Evolutionary conservation across 352 stramenopile genomes (phyloP).

Genomic region (Plasmopara viticola): DNA sequence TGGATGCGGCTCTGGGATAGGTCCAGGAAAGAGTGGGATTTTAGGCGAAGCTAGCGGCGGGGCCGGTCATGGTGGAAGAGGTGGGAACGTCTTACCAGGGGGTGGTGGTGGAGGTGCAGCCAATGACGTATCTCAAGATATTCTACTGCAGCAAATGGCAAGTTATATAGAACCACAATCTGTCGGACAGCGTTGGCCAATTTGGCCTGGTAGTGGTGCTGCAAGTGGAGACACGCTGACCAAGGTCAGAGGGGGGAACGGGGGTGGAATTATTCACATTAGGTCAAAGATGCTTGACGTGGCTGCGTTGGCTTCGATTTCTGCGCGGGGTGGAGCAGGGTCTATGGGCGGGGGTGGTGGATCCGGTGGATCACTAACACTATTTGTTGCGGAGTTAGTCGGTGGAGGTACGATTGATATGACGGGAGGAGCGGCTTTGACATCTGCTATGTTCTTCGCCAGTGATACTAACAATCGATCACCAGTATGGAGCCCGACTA

Average conservation of each 20-base stretch:
- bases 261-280: slow-evolving; percentile 71
- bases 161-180: slow-evolving; percentile 9
- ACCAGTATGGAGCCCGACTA: slow-evolving; percentile 29
- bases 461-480: slow-evolving; percentile 12
- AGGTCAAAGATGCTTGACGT: slow-evolving; percentile 44
- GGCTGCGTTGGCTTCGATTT: slow-evolving; percentile 35
- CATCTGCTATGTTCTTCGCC: slow-evolving; percentile 3
- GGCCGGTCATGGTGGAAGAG: slow-evolving; percentile 58
- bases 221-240: slow-evolving; percentile 41
- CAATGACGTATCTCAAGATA: slow-evolving; percentile 34
- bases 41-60: slow-evolving; percentile 48
- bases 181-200: slow-evolving; percentile 35
- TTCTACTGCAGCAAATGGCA: slow-evolving; percentile 11
- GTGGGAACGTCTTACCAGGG: slow-evolving; percentile 52
- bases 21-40: slow-evolving; percentile 49
- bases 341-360: slow-evolving; percentile 64
- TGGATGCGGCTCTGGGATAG: slow-evolving; percentile 43
- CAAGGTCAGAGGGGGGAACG: slow-evolving; percentile 51
- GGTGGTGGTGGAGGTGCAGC: slow-evolving; percentile 36
- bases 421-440: slow-evolving; percentile 37
- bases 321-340: slow-evolving; percentile 43
- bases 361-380: slow-evolving; percentile 52
- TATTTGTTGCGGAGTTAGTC: slow-evolving; percentile 53
- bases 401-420: slow-evolving; percentile 56
- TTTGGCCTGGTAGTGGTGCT: slow-evolving; percentile 64